phyloP scores from a whole-genome alignment of 495 filamentous ascomycete species.

The Chaetomidium leptoderma region DNA sequence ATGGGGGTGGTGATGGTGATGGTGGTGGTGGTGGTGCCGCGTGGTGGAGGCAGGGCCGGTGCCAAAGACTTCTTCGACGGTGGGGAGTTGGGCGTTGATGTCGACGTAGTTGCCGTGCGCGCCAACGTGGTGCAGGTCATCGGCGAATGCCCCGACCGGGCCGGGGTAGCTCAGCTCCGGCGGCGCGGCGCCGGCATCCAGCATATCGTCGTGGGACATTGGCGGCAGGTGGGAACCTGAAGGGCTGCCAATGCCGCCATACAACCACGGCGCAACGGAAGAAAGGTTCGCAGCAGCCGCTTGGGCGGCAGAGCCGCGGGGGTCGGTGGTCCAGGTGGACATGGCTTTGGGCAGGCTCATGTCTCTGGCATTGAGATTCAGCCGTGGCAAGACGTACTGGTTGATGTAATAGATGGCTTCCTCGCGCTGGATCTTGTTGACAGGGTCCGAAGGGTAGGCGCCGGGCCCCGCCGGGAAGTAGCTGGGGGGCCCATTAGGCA shows the following conservation, averaged over 20 bases:
- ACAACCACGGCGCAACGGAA: conserved; percentile 45
- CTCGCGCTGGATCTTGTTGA: conserved; percentile 56
- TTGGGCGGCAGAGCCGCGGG: conserved; percentile 10
- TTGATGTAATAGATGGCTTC: conserved; percentile 63
- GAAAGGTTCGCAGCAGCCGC: conserved; percentile 30
- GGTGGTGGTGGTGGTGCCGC: not conserved
- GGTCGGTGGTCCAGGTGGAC: conserved; percentile 22
- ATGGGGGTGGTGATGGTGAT: conserved; percentile 7
- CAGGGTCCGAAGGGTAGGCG: conserved; percentile 44
- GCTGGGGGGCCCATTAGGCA: conserved; percentile 52
- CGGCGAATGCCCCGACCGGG: conserved; percentile 25
- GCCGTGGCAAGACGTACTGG: conserved; percentile 57
- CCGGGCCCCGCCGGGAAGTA: conserved; percentile 46
- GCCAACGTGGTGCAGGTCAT: conserved; percentile 5
- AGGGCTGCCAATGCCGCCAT: conserved; percentile 27
- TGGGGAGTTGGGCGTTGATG: conserved; percentile 11
- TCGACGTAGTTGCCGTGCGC: conserved; percentile 2
- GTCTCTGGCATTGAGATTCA: conserved; percentile 42
- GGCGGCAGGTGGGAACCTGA: not conserved
- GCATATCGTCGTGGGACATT: conserved; percentile 10
- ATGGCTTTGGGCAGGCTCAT: conserved; percentile 33
- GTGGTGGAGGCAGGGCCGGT: not conserved
- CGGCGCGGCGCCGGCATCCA: conserved; percentile 24
- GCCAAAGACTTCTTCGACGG: conserved; percentile 12
- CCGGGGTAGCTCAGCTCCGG: conserved; percentile 35